Conservation (phyloP, 2,329 filamentous ascomycete genomes). For the Penicillium sp. region DNA sequence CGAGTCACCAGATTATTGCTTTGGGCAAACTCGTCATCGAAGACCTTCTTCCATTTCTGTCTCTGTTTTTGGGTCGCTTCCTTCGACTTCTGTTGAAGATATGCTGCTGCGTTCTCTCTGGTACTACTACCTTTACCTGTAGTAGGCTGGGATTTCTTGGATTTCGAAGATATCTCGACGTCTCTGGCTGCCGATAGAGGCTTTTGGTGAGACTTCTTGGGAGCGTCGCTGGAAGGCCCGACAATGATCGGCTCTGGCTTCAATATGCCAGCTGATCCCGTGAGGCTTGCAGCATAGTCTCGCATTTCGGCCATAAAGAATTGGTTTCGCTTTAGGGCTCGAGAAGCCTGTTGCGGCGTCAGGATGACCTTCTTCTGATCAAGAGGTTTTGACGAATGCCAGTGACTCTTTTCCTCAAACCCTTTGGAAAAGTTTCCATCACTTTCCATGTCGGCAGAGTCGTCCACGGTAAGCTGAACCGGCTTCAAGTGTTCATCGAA, state of each 20-base stretch:
- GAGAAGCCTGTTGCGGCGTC: conserved; percentile 19
- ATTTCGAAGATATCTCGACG: neutral
- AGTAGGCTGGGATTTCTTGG: neutral
- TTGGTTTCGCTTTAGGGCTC: conserved; percentile 50
- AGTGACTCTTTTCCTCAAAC: conserved; percentile 34
- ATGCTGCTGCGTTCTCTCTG: conserved; percentile 4
- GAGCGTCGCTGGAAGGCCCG: neutral
- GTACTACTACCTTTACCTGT: neutral
- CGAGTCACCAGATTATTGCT: conserved; percentile 28
- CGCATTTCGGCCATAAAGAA: conserved; percentile 64
- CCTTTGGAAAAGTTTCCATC: conserved; percentile 16
- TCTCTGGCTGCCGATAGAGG: neutral
- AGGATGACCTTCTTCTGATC: conserved; percentile 21
- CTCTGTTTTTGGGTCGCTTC: conserved; percentile 7
- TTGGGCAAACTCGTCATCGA: conserved; percentile 3
- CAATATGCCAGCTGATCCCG: conserved; percentile 26
- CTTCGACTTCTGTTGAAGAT: conserved; percentile 3
- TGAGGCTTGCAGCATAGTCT: conserved; percentile 66
- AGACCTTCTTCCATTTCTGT: conserved; percentile 7
- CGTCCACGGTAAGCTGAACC: conserved; percentile 22
- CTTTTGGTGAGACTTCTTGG: neutral
- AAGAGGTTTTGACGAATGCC: conserved; percentile 35
- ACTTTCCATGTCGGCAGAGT: neutral
- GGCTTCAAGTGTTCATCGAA: conserved; percentile 28
- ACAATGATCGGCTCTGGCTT: conserved; percentile 8